Base-by-base conservation (phyloP, 345 rosid genomes). In the Laguncularia racemosa region DNA sequence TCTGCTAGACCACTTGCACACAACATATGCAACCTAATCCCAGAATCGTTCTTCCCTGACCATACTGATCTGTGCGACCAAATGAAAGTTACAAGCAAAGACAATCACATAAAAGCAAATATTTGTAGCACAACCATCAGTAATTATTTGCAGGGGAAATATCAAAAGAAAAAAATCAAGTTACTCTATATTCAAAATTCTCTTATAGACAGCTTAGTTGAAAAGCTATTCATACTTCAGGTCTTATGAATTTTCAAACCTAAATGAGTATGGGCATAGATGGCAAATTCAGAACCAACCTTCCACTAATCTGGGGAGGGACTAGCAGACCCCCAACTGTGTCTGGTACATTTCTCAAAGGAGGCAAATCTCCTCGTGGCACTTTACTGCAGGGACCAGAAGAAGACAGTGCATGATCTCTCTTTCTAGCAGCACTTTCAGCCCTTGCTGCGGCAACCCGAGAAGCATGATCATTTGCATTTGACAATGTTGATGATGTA, bases 231-330 rank as follows among this genome's bases (percentile, higher is more conserved):
- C 14, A 48, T 33, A 20, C 9, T 28, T 3, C 21, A 11, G 46
- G 17, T 50, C 19, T 53, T 51, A 20, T 56, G 10, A 48, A 12
- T 52, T 44, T 43, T 11, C 12, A 14, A 4, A 33, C 14, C 19
- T 45, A 33, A 33, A 33, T 33, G 40, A 33, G 7, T 33, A 33
- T 33, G 40, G 40, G 40, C 11, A 33, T 7, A 47, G 52, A 33
- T 45, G 14, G 13, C 54, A 56, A 46, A 12, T 46, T 62, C 10
- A 46, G 20, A 50, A 59, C 84, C 52, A 23, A 90, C 97, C 93
- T 87, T 69, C 97, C 97, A 18, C 70, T 72, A 47, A 90, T 84
- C 86, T 90, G 97, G 44, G 95, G 97, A 16, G 97, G 97, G 51
- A 87, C 76, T 44, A 90, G 75, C 70, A 77, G 11, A 19, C 86